Evolutionary conservation across 2,329 filamentous ascomycete genomes (phyloP).

Genomic region (Trichophyton mentagrophytes): DNA sequence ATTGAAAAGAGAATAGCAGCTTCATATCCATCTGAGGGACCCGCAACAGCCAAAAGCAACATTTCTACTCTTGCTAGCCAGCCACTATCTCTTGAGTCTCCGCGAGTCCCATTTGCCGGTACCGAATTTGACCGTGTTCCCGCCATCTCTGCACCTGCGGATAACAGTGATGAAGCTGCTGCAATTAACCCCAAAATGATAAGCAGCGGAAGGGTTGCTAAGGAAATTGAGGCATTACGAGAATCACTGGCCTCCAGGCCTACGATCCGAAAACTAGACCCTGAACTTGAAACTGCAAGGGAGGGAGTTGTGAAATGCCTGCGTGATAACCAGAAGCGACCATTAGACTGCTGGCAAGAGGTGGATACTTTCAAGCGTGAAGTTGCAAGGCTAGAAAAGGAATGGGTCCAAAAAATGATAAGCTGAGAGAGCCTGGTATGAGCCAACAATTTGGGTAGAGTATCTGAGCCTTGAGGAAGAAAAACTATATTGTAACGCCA

Average conservation of each 20-base stretch:
- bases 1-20: slow-evolving; percentile 50
- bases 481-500: background rate
- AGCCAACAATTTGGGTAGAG: background rate
- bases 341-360: slow-evolving; percentile 89
- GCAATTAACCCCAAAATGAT: slow-evolving; percentile 7
- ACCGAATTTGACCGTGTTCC: slow-evolving; percentile 8
- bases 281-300: slow-evolving; percentile 60
- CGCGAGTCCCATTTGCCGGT: slow-evolving; percentile 32
- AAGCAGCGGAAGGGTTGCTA: slow-evolving; percentile 38
- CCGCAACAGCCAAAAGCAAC: slow-evolving; percentile 17
- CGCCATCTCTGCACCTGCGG: slow-evolving; percentile 7
- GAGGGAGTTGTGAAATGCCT: slow-evolving; percentile 67
- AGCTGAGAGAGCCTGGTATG: slow-evolving; percentile 18
- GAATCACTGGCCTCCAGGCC: slow-evolving; percentile 49
- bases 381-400: slow-evolving; percentile 72
- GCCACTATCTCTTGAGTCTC: slow-evolving; percentile 25
- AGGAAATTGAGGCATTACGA: slow-evolving; percentile 45
- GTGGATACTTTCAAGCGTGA: slow-evolving; percentile 82
- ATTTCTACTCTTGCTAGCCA: slow-evolving; percentile 15
- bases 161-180: slow-evolving; percentile 9
- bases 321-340: slow-evolving; percentile 69
- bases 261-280: slow-evolving; percentile 51
- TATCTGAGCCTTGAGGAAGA: background rate
- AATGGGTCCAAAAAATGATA: slow-evolving; percentile 70
- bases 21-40: slow-evolving; percentile 24